These are phyloP conservation scores for Pilasporangium apinafurcum DNA, from an alignment of 352 stramenopile species.

Conservation along the genomic window DNA sequence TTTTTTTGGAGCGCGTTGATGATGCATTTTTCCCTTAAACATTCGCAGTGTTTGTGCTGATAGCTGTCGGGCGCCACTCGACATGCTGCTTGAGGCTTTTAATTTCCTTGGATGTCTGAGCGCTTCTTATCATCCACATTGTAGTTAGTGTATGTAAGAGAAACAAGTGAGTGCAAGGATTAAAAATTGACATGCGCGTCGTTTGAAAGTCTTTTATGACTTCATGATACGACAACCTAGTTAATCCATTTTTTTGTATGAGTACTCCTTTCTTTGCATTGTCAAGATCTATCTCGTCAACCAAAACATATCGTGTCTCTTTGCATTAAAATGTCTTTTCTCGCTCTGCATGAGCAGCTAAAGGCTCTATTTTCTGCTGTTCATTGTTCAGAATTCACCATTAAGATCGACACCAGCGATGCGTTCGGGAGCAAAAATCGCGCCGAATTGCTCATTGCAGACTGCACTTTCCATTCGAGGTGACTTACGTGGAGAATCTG, in stretches of 20 bases:
- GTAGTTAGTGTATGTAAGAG: background rate
- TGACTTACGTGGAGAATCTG: constrained; percentile 7
- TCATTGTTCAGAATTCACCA: no score
- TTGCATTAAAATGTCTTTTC: constrained; percentile 1
- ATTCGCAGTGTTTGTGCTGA: constrained; percentile 84
- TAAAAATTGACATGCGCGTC: constrained; percentile 75
- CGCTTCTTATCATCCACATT: constrained; percentile 6
- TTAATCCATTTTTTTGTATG: constrained; percentile 76
- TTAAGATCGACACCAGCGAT: no score
- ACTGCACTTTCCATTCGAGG: constrained; percentile 13
- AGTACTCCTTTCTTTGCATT: constrained; percentile 21
- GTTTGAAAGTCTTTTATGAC: constrained; percentile 55
- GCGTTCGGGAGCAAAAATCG: constrained; percentile 1
- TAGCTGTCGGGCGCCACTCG: constrained; percentile 52
- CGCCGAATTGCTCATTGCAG: constrained; percentile 9
- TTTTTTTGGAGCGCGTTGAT: constrained; percentile 2
- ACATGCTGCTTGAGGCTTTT: constrained; percentile 48
- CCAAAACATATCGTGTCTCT: background rate
- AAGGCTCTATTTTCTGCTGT: no score
- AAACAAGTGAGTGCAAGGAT: constrained; percentile 37
- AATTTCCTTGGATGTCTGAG: constrained; percentile 46
- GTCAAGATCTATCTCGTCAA: background rate
- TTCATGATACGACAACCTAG: constrained; percentile 79
- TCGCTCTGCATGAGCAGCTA: no score
- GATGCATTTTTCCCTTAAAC: constrained; percentile 46